Conservation (phyloP, 1,139 yeast genomes). For the Meyerozyma carpophila region DNA sequence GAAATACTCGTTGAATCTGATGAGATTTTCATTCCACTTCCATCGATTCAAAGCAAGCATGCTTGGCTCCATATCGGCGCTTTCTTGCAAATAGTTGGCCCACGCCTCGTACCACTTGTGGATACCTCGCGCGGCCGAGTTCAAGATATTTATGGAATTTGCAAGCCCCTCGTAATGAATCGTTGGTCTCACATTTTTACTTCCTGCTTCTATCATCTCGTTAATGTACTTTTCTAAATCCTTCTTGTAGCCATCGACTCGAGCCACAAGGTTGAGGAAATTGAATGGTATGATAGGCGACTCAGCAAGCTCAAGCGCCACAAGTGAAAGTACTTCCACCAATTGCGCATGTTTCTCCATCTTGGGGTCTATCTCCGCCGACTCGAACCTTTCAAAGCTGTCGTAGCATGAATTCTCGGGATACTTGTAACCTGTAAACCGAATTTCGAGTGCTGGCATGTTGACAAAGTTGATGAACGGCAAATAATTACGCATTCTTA, state of each 20-base stretch:
- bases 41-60: conserved; percentile 65
- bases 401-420: conserved; percentile 68
- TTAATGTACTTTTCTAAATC: conserved; percentile 46
- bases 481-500: conserved; percentile 58
- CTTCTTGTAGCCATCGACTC: conserved; percentile 37
- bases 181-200: conserved; percentile 10
- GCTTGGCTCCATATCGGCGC: conserved; percentile 59
- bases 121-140: conserved; percentile 20
- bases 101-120: conserved; percentile 51
- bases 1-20: conserved; percentile 51
- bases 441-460: conserved; percentile 62
- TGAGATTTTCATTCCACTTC: conserved; percentile 71
- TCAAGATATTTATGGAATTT: conserved; percentile 19
- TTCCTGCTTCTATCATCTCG: conserved; percentile 13
- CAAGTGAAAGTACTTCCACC: conserved; percentile 50
- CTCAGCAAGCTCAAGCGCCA: conserved; percentile 58
- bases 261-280: conserved; percentile 42
- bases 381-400: conserved; percentile 51
- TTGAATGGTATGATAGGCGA: conserved; percentile 74
- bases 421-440: conserved; percentile 38
- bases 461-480: conserved; percentile 65
- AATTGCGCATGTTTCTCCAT: conserved; percentile 55
- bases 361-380: conserved; percentile 43
- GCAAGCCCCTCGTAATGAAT: conserved; percentile 25
- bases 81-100: conserved; percentile 33